Base-by-base conservation (phyloP, 371 early-diverging fungal species). In the Mortierella sp. region DNA sequence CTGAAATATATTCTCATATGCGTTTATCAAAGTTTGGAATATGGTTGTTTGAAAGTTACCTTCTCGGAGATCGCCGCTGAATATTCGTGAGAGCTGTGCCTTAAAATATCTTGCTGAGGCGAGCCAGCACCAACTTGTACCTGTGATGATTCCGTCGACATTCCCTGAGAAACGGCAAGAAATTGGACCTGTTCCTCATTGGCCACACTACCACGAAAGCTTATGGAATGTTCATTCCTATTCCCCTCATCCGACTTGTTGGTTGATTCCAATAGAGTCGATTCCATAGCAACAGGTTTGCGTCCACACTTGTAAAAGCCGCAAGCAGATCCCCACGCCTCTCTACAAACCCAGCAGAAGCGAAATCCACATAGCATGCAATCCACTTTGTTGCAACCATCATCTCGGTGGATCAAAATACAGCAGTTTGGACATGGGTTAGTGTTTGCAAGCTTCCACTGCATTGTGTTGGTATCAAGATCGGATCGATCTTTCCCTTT, bases 351-450 rank as follows among this genome's bases (percentile, higher is more conserved):
- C 94, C 94, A 94, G 61, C 94, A 94, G 73, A 94, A 94, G 19
- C 87, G 77, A 78, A 87, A 85, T 1, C 93, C 94, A 76, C 94
- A 94, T 38, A 88, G 87, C 61, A 91, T 86, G 58, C 94, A 94
- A 62, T 94, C 93, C 0, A 94, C 92, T 76, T 93, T 92, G 73
- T 94, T 93, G 67, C 94, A 94, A 7, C 94, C 94, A 75, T 94
- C 94, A 53, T 94, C 94, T 19, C 94, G 77, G 50, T 92, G 90
- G 47, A 94, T 94, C 83, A 94, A 84, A 40, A 93, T 90, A 22
- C 87, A 91, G 74, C 94, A 94, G 45, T 88, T 88, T 5, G 94
- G 94, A 72, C 94, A 94, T 43, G 85, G 89, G 58, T 66, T 89
- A 84, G 93, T 90, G 87, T 77, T 85, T 74, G 43, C 87, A 11